Conservation (phyloP, 441 rosid species). For the Manihot esculenta region DNA sequence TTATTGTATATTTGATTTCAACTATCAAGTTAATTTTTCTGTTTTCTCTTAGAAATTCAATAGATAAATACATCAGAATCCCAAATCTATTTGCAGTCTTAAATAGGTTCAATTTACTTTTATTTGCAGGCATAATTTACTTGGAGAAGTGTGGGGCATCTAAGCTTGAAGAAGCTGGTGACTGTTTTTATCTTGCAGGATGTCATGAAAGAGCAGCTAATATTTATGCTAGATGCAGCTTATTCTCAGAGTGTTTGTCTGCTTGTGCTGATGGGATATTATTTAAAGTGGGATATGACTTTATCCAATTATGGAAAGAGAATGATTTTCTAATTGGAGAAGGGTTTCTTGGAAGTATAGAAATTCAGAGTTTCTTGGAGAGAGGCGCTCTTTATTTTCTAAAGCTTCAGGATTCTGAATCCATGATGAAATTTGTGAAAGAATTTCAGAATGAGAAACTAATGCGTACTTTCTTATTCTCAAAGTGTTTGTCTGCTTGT, state of each 20-base stretch:
- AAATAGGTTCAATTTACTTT: not conserved
- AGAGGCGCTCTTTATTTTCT: too few species aligned
- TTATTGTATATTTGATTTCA: too few species aligned
- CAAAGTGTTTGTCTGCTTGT: too few species aligned
- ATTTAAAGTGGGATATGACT: conserved; percentile 39
- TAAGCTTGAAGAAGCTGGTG: conserved; percentile 39
- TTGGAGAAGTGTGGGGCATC: conserved; percentile 38
- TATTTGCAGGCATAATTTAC: conserved; percentile 36
- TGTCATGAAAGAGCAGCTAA: conserved; percentile 39
- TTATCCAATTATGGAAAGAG: conserved; percentile 36
- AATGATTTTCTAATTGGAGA: conserved; percentile 22
- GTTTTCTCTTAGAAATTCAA: too few species aligned
- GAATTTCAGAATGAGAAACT: too few species aligned
- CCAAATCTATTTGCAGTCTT: too few species aligned
- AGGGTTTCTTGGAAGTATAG: conserved; percentile 22
- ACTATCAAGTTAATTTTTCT: too few species aligned
- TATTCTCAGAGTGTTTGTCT: conserved; percentile 34
- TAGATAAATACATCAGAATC: not conserved
- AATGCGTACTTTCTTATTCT: too few species aligned
- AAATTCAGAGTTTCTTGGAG: too few species aligned
- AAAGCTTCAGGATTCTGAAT: too few species aligned
- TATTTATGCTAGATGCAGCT: conserved; percentile 34
- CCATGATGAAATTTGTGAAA: too few species aligned
- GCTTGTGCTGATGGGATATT: conserved; percentile 39
- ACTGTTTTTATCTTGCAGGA: conserved; percentile 42